Evolutionary conservation across 257 asterid genomes (phyloP).

Genomic region (Verbascum thapsus): DNA sequence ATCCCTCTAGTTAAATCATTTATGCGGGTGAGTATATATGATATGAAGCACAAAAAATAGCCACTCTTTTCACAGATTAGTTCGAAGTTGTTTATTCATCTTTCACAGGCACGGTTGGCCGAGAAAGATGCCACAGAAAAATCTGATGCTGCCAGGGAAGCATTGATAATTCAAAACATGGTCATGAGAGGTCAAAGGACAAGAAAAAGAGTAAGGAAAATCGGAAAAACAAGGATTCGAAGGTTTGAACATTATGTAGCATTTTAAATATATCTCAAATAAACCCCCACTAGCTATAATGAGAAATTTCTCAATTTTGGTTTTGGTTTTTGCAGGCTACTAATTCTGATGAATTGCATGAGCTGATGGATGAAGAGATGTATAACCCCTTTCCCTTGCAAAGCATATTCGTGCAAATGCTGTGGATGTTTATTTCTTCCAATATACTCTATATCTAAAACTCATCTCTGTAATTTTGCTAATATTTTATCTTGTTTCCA

Average conservation of each 20-base stretch:
- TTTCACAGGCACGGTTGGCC: constrained; percentile 71
- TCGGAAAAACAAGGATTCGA: constrained; percentile 72
- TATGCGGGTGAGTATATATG: constrained; percentile 76
- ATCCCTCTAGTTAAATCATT: constrained; percentile 82
- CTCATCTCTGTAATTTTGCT: constrained; percentile 16
- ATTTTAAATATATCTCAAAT: constrained; percentile 19
- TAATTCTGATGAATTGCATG: constrained; percentile 49
- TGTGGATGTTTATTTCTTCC: constrained; percentile 28
- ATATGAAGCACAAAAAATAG: constrained; percentile 12
- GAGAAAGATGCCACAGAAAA: constrained; percentile 96
- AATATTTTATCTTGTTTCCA: constrained; percentile 40
- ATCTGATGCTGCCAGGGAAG: constrained; percentile 97
- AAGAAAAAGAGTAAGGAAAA: constrained; percentile 76
- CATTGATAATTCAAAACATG: constrained; percentile 64
- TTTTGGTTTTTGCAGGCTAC: constrained; percentile 56
- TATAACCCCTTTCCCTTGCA: constrained; percentile 38
- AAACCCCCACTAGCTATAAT: constrained; percentile 23
- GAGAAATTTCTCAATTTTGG: constrained; percentile 31
- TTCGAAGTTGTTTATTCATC: constrained; percentile 27
- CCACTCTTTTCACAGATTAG: constrained; percentile 23
- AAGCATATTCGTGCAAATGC: constrained; percentile 15
- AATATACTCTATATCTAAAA: constrained; percentile 1
- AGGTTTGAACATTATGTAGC: constrained; percentile 59
- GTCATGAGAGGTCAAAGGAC: constrained; percentile 70
- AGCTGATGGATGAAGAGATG: constrained; percentile 64